A percentile compares a stretch with the other conserved stretches of the same genome.
These are phyloP conservation scores for Metschnikowia henanensis DNA, from an alignment of 805 yeast species.

Conservation along the genomic window DNA sequence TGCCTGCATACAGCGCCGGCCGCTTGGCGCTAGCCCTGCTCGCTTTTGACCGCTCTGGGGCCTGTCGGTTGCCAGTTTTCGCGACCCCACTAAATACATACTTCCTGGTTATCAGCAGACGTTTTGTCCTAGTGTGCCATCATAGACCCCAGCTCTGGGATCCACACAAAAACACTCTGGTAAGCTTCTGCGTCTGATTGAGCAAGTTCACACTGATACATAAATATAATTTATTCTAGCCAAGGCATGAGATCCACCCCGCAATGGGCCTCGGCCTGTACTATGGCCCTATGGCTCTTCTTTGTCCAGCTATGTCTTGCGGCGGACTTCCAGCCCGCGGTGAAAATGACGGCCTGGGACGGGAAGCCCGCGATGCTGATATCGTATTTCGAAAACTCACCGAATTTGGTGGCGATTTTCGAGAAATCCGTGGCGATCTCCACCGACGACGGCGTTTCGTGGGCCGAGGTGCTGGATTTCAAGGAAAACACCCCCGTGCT, in stretches of 20 bases:
- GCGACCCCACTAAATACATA: too few species aligned
- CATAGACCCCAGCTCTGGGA: too few species aligned
- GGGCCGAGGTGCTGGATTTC: conserved; percentile 43
- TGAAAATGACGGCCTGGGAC: conserved; percentile 4
- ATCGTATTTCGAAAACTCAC: conserved; percentile 11
- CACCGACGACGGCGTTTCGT: conserved; percentile 51
- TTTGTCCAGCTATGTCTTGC: conserved; percentile 6
- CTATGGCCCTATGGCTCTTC: not conserved
- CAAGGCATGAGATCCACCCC: not conserved
- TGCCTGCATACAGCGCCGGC: too few species aligned
- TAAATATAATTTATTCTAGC: too few species aligned
- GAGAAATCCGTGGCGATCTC: conserved; percentile 19
- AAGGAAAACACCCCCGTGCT: conserved; percentile 26
- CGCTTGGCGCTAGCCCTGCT: too few species aligned
- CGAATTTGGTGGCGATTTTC: conserved; percentile 7
- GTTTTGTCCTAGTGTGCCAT: too few species aligned
- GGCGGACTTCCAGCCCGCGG: conserved; percentile 4
- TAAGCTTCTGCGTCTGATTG: too few species aligned
- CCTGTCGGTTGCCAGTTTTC: too few species aligned
- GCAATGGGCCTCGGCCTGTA: not conserved
- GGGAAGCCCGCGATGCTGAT: not conserved
- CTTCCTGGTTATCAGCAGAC: too few species aligned
- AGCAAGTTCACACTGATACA: too few species aligned
- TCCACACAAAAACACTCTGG: too few species aligned
- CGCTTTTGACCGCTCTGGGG: too few species aligned